A percentile compares a stretch with the other conserved stretches of the same genome.
Evolutionary conservation across 192 early-diverging fungal genomes (phyloP).

Genomic region (Coemansia pectinata): DNA sequence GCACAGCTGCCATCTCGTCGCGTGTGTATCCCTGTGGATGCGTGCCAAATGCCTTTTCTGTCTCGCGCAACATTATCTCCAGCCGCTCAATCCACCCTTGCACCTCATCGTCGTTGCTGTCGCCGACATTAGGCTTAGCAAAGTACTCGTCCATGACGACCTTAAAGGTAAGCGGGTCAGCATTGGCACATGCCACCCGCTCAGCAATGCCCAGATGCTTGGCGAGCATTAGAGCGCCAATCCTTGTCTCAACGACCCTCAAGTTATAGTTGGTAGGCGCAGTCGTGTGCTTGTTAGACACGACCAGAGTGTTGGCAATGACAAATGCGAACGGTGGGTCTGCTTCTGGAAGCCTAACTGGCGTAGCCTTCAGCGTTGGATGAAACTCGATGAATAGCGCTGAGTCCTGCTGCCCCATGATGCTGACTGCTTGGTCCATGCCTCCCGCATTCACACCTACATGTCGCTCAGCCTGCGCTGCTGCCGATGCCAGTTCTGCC

Average conservation of each 20-base stretch:
- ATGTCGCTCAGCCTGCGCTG: conserved; percentile 77
- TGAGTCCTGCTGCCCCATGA: conserved; percentile 71
- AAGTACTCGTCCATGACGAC: conserved; percentile 48
- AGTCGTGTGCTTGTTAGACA: conserved; percentile 83
- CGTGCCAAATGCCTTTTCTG: conserved; percentile 15
- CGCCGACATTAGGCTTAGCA: background rate
- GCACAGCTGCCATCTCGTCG: conserved; percentile 39
- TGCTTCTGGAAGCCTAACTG: conserved; percentile 65
- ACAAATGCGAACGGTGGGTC: conserved; percentile 69
- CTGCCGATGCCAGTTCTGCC: conserved; percentile 59
- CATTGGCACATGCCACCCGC: conserved; percentile 48
- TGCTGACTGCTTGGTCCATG: conserved; percentile 94
- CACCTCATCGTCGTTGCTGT: conserved; percentile 4
- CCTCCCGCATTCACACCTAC: conserved; percentile 77
- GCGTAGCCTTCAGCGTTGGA: conserved; percentile 65
- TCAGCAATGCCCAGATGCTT: conserved; percentile 51
- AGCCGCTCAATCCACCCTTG: conserved; percentile 40
- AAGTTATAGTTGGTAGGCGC: conserved; percentile 90
- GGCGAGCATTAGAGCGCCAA: conserved; percentile 70
- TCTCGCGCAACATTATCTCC: conserved; percentile 21
- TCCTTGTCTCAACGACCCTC: conserved; percentile 86
- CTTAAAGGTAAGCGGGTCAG: conserved; percentile 64
- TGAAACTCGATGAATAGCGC: conserved; percentile 86
- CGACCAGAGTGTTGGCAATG: conserved; percentile 86
- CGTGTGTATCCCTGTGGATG: conserved; percentile 40